Evolutionary conservation across 2,329 filamentous ascomycete species (phyloP), one percentile per base, ranked within the genome.

Genomic region (Microdochium paspali): DNA sequence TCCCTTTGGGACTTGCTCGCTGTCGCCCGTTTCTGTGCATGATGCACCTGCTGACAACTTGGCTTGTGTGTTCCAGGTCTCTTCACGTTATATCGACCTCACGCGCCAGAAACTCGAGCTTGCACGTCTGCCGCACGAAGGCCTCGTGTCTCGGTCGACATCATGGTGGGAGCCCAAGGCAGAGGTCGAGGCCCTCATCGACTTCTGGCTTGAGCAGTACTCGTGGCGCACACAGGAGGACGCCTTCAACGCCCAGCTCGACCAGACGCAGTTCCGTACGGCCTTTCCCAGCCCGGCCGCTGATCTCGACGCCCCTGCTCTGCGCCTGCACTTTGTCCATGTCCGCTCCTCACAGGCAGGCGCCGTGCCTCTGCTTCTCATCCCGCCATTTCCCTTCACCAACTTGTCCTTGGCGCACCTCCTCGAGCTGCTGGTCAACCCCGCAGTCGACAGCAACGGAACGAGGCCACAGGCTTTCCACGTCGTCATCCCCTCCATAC

Each of bases 121-220:
- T 43, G 81, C 80, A 21, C 70, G 83, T 49, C 63, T 86, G 25
- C 83, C 83, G 35, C 77, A 80, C 55, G 80, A 84, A 54, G 57
- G 71, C 2, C 64, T 68, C 7, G 60, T 73, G 9, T 66, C 73
- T 2, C 70, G 66, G 49, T 70, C 70, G 26, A 63, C 67, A 42
- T 68, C 72, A 51, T 80, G 75, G 75, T 77, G 75, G 64, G 73
- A 79, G 50, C 77, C 80, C 2, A 85, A 85, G 58, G 63, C 71
- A 24, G 71, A 75, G 42, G 67, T 86, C 46, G 82, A 86, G 61
- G 74, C 79, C 20, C 62, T 86, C 51, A 70, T 86, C 49, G 82
- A 85, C 60, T 83, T 72, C 56, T 85, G 82, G 82, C 71, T 84
- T 26, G 82, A 85, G 50, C 68, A 75, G 42, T 85, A 84, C 61